Conservation (phyloP, 495 filamentous ascomycete genomes). For the Penicillium riverlandense region DNA sequence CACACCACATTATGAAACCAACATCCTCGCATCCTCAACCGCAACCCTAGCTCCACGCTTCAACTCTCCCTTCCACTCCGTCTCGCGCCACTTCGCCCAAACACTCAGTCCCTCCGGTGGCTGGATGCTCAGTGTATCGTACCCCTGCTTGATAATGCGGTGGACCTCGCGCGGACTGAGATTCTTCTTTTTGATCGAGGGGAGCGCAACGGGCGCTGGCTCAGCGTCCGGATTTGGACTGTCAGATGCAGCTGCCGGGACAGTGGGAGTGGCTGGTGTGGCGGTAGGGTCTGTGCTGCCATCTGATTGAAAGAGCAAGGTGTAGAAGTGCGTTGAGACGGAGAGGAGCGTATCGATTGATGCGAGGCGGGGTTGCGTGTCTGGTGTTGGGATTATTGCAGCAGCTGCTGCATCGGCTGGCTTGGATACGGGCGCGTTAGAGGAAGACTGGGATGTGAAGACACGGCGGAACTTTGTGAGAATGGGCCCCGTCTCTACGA, state of each 20-base stretch:
- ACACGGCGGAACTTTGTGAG: conserved; percentile 75
- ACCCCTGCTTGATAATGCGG: conserved; percentile 89
- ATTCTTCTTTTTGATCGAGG: conserved; percentile 44
- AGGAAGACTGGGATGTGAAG: conserved; percentile 38
- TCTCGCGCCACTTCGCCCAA: conserved; percentile 68
- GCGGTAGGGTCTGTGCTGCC: conserved; percentile 20
- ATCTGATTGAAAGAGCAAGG: conserved; percentile 63
- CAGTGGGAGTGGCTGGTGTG: not conserved
- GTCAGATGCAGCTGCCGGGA: not conserved
- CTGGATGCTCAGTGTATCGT: conserved; percentile 86
- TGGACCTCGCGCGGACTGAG: conserved; percentile 78
- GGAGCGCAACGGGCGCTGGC: conserved; percentile 17
- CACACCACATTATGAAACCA: conserved; percentile 21
- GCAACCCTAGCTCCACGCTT: conserved; percentile 79
- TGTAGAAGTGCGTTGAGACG: conserved; percentile 81
- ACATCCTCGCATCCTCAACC: conserved; percentile 44
- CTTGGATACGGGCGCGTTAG: conserved; percentile 8
- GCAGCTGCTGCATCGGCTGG: conserved; percentile 1
- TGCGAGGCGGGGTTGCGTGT: conserved; percentile 24
- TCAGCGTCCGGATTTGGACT: conserved; percentile 21
- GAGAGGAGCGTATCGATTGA: conserved; percentile 78
- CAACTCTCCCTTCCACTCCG: conserved; percentile 58
- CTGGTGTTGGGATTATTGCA: not conserved
- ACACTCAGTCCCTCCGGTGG: conserved; percentile 73
- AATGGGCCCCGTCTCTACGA: conserved; percentile 84